These are phyloP conservation scores for Globisporangium middletonii DNA, from an alignment of 352 stramenopile species.

Conservation along the genomic window DNA sequence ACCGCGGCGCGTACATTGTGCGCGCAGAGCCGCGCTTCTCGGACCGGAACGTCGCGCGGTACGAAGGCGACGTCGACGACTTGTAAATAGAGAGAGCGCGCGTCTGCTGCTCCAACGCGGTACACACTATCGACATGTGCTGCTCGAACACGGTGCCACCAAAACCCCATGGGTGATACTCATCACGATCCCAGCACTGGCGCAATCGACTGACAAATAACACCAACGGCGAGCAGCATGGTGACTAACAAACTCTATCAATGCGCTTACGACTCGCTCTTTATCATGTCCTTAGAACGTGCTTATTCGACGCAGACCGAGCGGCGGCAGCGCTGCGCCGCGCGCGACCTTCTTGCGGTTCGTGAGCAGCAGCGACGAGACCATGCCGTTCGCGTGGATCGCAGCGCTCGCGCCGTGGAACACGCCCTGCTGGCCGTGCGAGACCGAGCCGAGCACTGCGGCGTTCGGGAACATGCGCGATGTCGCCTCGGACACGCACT, in stretches of 20 bases:
- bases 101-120: not conserved
- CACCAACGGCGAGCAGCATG: no score
- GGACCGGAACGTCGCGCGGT: conserved; percentile 69
- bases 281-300: conserved; percentile 29
- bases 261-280: no score
- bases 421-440: conserved; percentile 68
- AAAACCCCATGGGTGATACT: no score
- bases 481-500: conserved; percentile 45
- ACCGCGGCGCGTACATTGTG: conserved; percentile 95
- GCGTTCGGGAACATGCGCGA: conserved; percentile 46
- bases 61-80: conserved; percentile 80
- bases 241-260: no score
- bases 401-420: conserved; percentile 45
- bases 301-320: conserved; percentile 47
- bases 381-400: conserved; percentile 75
- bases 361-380: conserved; percentile 70
- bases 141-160: no score
- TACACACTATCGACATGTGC: not conserved
- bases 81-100: conserved; percentile 26
- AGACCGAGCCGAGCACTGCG: conserved; percentile 52
- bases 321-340: conserved; percentile 22
- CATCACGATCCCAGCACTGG: no score
- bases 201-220: no score
- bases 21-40: conserved; percentile 92
- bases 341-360: conserved; percentile 70